Base-by-base conservation (phyloP, 2,329 filamentous ascomycete species). In the Fusarium multiceps region DNA sequence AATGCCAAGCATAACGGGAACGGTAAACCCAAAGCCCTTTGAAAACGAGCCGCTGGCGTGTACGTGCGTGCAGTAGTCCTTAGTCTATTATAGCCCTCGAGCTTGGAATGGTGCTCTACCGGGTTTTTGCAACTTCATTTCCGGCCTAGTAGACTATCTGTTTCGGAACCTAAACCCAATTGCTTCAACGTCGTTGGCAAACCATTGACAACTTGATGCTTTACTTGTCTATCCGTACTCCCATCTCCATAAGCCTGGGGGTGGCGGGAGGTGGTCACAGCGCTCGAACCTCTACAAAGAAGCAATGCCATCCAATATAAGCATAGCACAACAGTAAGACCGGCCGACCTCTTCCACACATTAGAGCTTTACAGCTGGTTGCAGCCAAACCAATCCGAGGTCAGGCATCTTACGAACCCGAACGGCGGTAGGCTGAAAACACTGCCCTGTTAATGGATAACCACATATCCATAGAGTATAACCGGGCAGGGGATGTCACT, bases 21-120 rank as follows among this genome's bases (percentile, higher is more conserved):
- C 23, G 60, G 54, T 53, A 32, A 28, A 65, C 27, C 51, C 55
- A 27, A 42, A 32, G 25, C 48, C 54, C 48, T 50, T 69, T 58
- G 50, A 64, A 55, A 49, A 60, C 48, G 34, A 66, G 51, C 63
- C 47, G 51, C 34, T 51, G 58, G 55, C 48, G 32, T 48, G 21
- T 48, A 32, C 32, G 6, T 37, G 34, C 34, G 34, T 37, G 18
- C 34, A 37, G 18, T n/a, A 37, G 34, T 12, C 34, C 18, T 37
- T n/a, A n/a, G 34, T 37, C 34, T 37, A 37, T 37, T 37, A 40
- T 49, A 25, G 16, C 4, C 20, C 20, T 30, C 34, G 40, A 32
- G 13, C 32, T 20, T 34, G 14, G 18, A 40, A 51, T 40, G 7
- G 21, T 40, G 32, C 21, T 25, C 32, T 51, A 27, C 48, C 23